Evolutionary conservation across 169 alveolate genomes (phyloP).

Genomic region (Babesia bovis): DNA sequence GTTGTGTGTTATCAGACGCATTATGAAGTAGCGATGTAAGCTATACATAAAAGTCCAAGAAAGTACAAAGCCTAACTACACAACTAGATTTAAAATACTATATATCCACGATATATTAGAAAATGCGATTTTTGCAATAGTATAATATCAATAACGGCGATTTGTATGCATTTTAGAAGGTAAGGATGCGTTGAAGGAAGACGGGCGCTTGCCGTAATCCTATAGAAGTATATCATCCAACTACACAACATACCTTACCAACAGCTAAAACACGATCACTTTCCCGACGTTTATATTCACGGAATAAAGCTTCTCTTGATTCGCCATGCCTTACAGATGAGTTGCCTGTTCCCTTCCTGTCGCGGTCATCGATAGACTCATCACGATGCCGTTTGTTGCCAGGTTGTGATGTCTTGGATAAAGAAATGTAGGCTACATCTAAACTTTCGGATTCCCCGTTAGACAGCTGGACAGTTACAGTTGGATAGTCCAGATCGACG

Average conservation of each 20-base stretch:
- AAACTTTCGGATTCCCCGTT: conserved; percentile 69
- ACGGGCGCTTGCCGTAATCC: conserved; percentile 77
- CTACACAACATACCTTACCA: conserved; percentile 62
- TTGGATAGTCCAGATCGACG: conserved; percentile 63
- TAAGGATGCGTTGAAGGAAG: conserved; percentile 75
- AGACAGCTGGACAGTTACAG: conserved; percentile 59
- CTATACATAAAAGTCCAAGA: no score
- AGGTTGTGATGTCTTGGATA: conserved; percentile 13
- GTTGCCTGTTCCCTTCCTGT: conserved; percentile 7
- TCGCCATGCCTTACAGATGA: conserved; percentile 9
- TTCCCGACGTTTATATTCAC: conserved; percentile 70
- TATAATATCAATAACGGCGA: conserved; percentile 28
- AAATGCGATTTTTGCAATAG: no score
- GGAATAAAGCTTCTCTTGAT: conserved; percentile 65
- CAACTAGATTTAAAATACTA: no score
- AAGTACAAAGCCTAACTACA: no score
- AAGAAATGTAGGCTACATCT: conserved; percentile 69
- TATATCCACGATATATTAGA: no score
- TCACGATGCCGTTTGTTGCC: conserved; percentile 32
- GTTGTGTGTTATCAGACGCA: conserved; percentile 79
- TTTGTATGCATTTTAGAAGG: conserved; percentile 68
- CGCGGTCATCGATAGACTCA: background rate
- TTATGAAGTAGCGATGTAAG: no score
- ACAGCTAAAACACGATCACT: conserved; percentile 75
- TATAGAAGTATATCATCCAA: background rate